Evolutionary conservation across 192 early-diverging fungal species (phyloP).

Genomic region (Coemansia sp.): DNA sequence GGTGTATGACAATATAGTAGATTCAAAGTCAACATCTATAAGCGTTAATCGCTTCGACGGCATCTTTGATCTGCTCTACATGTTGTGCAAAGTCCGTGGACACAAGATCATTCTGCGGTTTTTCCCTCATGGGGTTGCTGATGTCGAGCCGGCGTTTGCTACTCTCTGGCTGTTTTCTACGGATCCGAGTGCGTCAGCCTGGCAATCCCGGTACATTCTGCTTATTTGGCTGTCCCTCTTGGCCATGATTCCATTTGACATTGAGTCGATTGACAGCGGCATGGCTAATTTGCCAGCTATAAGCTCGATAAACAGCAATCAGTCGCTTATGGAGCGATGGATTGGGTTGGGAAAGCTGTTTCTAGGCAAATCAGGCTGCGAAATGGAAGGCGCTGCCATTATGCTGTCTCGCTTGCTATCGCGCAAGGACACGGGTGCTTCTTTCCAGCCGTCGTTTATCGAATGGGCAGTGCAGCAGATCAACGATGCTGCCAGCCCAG

Average conservation of each 20-base stretch:
- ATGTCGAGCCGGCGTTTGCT: conserved; percentile 85
- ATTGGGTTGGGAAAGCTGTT: conserved; percentile 65
- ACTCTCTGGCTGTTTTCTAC: conserved; percentile 53
- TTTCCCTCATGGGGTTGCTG: conserved; percentile 83
- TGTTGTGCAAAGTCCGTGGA: conserved; percentile 82
- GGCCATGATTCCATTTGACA: conserved; percentile 94
- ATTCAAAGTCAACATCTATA: not conserved
- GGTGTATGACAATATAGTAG: conserved; percentile 15
- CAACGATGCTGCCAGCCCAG: conserved; percentile 12
- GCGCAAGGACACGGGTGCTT: conserved; percentile 67
- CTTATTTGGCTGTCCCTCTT: conserved; percentile 94
- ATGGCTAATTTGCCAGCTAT: conserved; percentile 19
- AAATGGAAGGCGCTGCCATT: conserved; percentile 80
- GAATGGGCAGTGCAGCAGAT: conserved; percentile 61
- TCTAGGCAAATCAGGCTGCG: conserved; percentile 74
- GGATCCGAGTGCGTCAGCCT: conserved; percentile 31
- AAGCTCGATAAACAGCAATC: not conserved
- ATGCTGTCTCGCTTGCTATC: conserved; percentile 80
- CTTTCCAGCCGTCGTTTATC: conserved; percentile 65
- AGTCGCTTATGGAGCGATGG: conserved; percentile 66
- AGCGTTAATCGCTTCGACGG: conserved; percentile 19
- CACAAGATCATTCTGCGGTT: conserved; percentile 90
- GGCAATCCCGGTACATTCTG: conserved; percentile 80
- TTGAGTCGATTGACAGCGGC: conserved; percentile 80
- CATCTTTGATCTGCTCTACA: conserved; percentile 59